These are phyloP conservation scores for Wickerhamomyces hampshirensis DNA, from an alignment of 805 yeast genomes.

Conservation along the genomic window DNA sequence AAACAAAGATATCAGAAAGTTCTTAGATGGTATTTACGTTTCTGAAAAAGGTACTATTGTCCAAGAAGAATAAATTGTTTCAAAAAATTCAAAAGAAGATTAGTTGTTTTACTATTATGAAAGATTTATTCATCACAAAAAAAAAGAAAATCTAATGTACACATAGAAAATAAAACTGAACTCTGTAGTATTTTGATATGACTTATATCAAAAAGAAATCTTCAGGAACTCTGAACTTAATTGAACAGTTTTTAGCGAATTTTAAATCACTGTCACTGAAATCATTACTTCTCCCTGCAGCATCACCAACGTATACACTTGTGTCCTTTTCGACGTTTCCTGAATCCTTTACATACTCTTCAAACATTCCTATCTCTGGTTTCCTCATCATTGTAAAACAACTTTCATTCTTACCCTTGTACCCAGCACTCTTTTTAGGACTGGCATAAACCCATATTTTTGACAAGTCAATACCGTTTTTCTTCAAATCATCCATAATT, in stretches of 20 bases:
- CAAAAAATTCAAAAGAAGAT: not conserved
- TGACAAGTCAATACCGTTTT: constrained; percentile 19
- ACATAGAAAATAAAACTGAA: constrained; percentile 4
- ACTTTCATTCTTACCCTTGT: constrained; percentile 7
- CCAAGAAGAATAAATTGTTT: constrained; percentile 44
- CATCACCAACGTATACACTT: constrained; percentile 87
- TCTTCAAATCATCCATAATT: constrained; percentile 29
- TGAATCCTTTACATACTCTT: constrained; percentile 40
- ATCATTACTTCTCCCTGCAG: constrained; percentile 81
- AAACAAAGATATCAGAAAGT: constrained; percentile 99
- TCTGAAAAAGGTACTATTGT: constrained; percentile 89
- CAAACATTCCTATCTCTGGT: constrained; percentile 79
- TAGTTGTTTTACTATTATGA: not conserved
- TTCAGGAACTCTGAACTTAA: constrained; percentile 69
- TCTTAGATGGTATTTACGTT: constrained; percentile 99
- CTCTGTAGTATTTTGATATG: no score
- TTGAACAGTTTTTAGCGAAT: constrained; percentile 58
- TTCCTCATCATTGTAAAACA: constrained; percentile 47
- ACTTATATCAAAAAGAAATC: no score
- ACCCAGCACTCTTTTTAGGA: constrained; percentile 44
- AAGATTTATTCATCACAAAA: not conserved
- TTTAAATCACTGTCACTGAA: constrained; percentile 72
- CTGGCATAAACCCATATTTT: constrained; percentile 56
- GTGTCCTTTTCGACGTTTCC: constrained; percentile 32
- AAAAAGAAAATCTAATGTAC: constrained; percentile 8